Conservation (phyloP, 805 yeast genomes). For the Scheffersomyces spartinae region DNA sequence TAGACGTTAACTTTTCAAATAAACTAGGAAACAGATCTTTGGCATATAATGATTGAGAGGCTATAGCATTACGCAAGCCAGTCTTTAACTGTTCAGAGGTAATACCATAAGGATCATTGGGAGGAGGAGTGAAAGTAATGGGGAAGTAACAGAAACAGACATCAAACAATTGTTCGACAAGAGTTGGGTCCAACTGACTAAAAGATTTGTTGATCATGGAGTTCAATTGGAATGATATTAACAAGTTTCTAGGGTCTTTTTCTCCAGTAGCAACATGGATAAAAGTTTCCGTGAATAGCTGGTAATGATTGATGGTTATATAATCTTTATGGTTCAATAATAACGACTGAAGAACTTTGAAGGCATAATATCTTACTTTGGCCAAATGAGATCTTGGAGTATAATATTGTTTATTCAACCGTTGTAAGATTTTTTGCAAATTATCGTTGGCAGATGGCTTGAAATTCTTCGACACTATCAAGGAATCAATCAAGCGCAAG, state of each 20-base stretch:
- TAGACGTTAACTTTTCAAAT: constrained; percentile 67
- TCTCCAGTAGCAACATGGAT: constrained; percentile 72
- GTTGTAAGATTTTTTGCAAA: constrained; percentile 26
- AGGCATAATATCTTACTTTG: constrained; percentile 47
- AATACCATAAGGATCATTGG: constrained; percentile 77
- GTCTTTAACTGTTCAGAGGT: constrained; percentile 61
- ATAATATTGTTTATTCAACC: constrained; percentile 26
- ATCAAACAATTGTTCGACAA: constrained; percentile 67
- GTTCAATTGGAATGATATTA: constrained; percentile 56
- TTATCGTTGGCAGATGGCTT: constrained; percentile 18
- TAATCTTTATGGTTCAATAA: constrained; percentile 15
- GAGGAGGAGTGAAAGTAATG: constrained; percentile 86
- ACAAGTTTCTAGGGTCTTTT: constrained; percentile 84
- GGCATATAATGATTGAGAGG: constrained; percentile 52
- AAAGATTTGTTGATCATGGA: constrained; percentile 30
- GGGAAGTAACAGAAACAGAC: constrained; percentile 93
- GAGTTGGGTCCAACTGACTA: constrained; percentile 24
- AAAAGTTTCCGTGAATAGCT: constrained; percentile 43
- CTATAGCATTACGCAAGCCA: constrained; percentile 48
- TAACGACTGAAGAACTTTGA: constrained; percentile 33
- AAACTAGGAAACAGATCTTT: constrained; percentile 67
- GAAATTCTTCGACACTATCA: constrained; percentile 43
- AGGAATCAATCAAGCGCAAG: constrained; percentile 39
- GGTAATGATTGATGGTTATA: constrained; percentile 14
- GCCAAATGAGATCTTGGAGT: constrained; percentile 51